phyloP scores from a whole-genome alignment of 345 rosid genomes.

The Mangifera indica region DNA sequence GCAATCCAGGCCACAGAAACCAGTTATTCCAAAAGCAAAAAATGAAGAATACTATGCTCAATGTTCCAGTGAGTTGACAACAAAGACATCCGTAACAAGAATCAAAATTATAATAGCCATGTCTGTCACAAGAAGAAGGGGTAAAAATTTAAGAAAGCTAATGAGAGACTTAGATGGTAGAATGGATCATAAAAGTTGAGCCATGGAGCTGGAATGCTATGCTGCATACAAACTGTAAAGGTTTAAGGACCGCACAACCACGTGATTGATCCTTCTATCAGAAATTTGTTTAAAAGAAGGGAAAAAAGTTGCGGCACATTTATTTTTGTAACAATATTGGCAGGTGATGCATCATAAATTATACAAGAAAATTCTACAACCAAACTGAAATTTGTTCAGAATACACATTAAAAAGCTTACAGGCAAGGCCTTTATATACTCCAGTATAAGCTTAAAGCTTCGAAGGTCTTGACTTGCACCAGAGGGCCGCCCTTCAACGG shows the following conservation, averaged over 20 bases:
- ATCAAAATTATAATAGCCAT: background rate
- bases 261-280: background rate
- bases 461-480: conserved; percentile 71
- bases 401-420: conserved; percentile 41
- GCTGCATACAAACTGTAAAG: background rate
- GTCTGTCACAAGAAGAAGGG: background rate
- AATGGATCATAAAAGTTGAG: background rate
- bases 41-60: background rate
- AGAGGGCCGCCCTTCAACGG: conserved; percentile 59
- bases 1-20: too few species aligned
- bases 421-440: conserved; percentile 91
- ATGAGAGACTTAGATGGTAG: background rate
- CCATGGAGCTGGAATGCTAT: background rate
- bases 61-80: background rate
- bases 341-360: background rate
- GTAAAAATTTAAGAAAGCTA: background rate
- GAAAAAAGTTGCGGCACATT: background rate
- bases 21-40: too few species aligned
- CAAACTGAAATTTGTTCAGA: conserved; percentile 7
- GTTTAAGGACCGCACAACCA: background rate
- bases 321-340: background rate
- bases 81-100: background rate
- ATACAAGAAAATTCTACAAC: background rate
- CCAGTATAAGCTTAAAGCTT: conserved; percentile 77
- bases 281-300: background rate